Evolutionary conservation across 257 asterid genomes (phyloP).

Genomic region (Vinca minor): DNA sequence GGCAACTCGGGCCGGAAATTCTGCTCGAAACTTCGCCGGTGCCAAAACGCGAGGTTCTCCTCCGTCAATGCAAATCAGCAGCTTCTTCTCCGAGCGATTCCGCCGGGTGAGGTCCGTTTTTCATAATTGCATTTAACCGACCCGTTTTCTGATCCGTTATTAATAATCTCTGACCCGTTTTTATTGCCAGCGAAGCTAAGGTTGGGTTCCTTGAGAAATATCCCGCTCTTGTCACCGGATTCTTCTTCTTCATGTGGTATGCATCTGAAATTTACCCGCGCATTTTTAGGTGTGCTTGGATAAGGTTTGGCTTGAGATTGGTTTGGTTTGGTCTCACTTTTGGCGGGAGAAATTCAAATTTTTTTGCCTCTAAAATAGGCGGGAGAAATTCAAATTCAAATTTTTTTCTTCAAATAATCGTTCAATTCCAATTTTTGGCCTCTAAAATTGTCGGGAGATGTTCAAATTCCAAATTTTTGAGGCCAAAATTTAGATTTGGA

Average conservation of each 20-base stretch:
- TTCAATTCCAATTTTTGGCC: too few relatives aligned
- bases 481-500: too few relatives aligned
- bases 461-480: too few relatives aligned
- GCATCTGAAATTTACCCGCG: conserved; percentile 20
- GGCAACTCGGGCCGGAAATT: conserved; percentile 52
- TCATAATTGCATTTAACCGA: background rate
- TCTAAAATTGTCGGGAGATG: too few relatives aligned
- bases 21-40: conserved; percentile 22
- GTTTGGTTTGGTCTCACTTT: too few relatives aligned
- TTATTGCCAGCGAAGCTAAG: conserved; percentile 44
- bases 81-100: conserved; percentile 75
- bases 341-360: too few relatives aligned
- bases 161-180: conserved; percentile 12
- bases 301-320: too few relatives aligned
- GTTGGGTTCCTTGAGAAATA: conserved; percentile 69
- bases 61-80: conserved; percentile 58
- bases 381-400: too few relatives aligned
- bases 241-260: conserved; percentile 98
- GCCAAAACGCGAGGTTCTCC: conserved; percentile 33
- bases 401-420: too few relatives aligned
- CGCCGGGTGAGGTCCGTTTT: conserved; percentile 83
- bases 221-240: conserved; percentile 76
- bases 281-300: too few relatives aligned
- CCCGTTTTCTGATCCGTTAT: background rate
- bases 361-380: too few relatives aligned